These are phyloP conservation scores for Colletotrichum godetiae DNA, from an alignment of 2,329 filamentous ascomycete species.

Conservation along the genomic window DNA sequence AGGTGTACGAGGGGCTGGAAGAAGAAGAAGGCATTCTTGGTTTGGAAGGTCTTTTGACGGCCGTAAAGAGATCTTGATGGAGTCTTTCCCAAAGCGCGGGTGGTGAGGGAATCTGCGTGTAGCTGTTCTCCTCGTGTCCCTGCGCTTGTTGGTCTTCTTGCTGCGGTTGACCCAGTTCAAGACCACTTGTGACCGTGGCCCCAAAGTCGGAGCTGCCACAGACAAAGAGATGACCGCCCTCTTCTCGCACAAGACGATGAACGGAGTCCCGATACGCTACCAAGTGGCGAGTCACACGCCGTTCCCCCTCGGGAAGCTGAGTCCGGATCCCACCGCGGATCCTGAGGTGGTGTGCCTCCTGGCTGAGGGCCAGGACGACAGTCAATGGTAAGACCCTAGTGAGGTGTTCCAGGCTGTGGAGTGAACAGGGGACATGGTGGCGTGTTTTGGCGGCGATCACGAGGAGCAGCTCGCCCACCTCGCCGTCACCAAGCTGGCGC, in stretches of 20 bases:
- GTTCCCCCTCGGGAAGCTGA: neutral
- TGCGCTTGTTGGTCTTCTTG: neutral
- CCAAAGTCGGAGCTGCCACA: slow-evolving; percentile 30
- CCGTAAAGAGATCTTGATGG: slow-evolving; percentile 26
- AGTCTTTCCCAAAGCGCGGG: slow-evolving; percentile 9
- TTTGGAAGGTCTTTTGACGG: neutral
- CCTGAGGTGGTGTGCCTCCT: slow-evolving; percentile 24
- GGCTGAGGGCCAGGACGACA: slow-evolving; percentile 20
- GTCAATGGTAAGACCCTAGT: slow-evolving; percentile 17
- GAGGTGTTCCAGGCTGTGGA: slow-evolving; percentile 15
- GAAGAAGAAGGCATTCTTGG: neutral
- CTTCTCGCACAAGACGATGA: slow-evolving; percentile 5
- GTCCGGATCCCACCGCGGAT: slow-evolving; percentile 14
- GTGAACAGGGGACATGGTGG: slow-evolving; percentile 22
- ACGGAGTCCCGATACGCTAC: slow-evolving; percentile 3
- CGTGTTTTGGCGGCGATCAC: slow-evolving; percentile 19
- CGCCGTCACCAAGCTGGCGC: neutral
- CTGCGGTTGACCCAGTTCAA: slow-evolving; percentile 5
- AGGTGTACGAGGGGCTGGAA: neutral
- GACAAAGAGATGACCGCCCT: slow-evolving; percentile 24
- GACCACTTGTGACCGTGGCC: slow-evolving; percentile 9
- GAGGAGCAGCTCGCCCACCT: slow-evolving; percentile 13
- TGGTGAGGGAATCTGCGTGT: neutral
- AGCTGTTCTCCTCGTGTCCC: neutral
- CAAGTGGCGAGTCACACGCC: slow-evolving; percentile 13